Evolutionary conservation across 1,284 basidiomycete genomes (phyloP).

Genomic region (Bjerkandera adusta): DNA sequence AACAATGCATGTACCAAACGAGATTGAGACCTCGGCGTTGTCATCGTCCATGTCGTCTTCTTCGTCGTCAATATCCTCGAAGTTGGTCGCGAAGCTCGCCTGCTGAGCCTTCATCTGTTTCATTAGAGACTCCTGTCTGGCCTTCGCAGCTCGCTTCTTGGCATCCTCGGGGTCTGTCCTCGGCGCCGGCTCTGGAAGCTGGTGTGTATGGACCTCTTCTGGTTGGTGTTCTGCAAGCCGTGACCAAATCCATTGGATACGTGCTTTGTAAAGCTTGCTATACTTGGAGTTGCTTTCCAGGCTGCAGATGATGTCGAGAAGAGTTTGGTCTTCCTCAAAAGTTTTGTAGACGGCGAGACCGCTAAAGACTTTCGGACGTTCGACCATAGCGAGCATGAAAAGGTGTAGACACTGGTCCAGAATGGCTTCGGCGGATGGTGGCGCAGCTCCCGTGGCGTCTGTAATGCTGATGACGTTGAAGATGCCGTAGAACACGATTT

Average conservation of each 20-base stretch:
- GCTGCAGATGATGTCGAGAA: conserved; percentile 73
- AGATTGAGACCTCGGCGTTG: conserved; percentile 45
- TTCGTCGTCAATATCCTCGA: conserved; percentile 56
- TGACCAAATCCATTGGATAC: conserved; percentile 74
- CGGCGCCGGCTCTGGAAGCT: conserved; percentile 37
- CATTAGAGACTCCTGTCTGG: conserved; percentile 88
- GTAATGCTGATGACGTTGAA: conserved; percentile 67
- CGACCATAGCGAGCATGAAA: conserved; percentile 77
- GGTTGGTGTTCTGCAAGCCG: conserved; percentile 54
- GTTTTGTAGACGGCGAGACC: conserved; percentile 48
- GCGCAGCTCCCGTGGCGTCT: conserved; percentile 52
- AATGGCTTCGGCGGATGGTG: conserved; percentile 81
- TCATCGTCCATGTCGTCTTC: conserved; percentile 58
- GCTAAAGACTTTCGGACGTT: conserved; percentile 65
- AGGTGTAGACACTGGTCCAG: conserved; percentile 89
- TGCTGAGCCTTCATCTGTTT: conserved; percentile 92
- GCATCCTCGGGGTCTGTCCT: conserved; percentile 58
- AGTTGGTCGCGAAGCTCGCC: conserved; percentile 78
- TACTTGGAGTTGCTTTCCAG: conserved; percentile 77
- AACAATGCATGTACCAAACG: conserved; percentile 92
- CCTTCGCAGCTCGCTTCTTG: conserved; percentile 80
- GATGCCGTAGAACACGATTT: conserved; percentile 77
- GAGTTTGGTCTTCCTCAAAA: conserved; percentile 57
- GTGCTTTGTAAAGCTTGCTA: conserved; percentile 59
- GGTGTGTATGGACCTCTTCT: conserved; percentile 51